Evolutionary conservation across 352 stramenopile species (phyloP).

Genomic region (Globisporangium alternatum): DNA sequence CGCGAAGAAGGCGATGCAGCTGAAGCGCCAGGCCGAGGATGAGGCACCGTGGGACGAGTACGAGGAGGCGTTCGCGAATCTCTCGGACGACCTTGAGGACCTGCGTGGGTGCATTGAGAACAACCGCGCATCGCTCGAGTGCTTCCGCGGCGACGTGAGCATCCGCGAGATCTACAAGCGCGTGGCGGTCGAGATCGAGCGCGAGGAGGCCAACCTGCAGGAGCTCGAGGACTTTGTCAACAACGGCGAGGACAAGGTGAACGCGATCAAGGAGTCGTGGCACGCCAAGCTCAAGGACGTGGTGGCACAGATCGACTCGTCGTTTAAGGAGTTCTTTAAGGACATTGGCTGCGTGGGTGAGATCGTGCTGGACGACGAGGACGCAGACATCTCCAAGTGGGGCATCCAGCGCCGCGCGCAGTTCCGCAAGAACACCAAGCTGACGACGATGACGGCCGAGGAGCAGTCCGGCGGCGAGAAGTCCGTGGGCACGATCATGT

Average conservation of each 20-base stretch:
- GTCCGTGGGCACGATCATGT: slow-evolving; percentile 90
- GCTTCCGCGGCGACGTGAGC: slow-evolving; percentile 75
- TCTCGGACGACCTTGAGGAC: slow-evolving; percentile 79
- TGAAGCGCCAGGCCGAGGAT: slow-evolving; percentile 64
- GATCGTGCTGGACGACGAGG: slow-evolving; percentile 72
- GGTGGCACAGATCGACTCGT: slow-evolving; percentile 75
- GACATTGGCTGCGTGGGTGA: slow-evolving; percentile 87
- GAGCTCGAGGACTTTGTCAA: slow-evolving; percentile 64
- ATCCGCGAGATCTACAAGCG: slow-evolving; percentile 75
- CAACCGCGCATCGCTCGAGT: slow-evolving; percentile 76
- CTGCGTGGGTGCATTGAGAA: slow-evolving; percentile 80
- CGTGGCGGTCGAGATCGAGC: slow-evolving; percentile 57
- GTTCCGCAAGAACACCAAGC: slow-evolving; percentile 82
- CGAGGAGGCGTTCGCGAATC: slow-evolving; percentile 51
- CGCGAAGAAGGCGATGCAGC: slow-evolving; percentile 62
- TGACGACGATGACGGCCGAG: slow-evolving; percentile 83
- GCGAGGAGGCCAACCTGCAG: slow-evolving; percentile 56
- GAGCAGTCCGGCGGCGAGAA: slow-evolving; percentile 88
- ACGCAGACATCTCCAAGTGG: slow-evolving; percentile 86
- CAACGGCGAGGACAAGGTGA: slow-evolving; percentile 63
- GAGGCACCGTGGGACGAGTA: slow-evolving; percentile 66
- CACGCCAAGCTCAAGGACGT: slow-evolving; percentile 64
- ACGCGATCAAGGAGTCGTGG: slow-evolving; percentile 76
- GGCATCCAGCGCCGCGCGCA: slow-evolving; percentile 82
- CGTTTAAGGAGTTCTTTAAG: slow-evolving; percentile 82